phyloP scores from a whole-genome alignment of 768 basidiomycete species.

The Ramaria sp. region DNA sequence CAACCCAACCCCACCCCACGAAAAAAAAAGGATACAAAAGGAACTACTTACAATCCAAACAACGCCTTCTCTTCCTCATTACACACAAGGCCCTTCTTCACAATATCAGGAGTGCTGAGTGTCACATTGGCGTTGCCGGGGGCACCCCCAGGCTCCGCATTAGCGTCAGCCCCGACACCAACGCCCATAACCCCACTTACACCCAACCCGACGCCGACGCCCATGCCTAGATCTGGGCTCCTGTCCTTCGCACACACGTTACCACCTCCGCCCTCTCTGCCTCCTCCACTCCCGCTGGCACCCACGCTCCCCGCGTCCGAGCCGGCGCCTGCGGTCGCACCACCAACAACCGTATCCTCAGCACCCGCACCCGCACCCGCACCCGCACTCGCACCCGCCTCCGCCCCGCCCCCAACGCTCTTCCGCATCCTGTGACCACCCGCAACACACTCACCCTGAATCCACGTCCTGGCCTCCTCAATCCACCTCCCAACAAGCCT shows the following conservation, averaged over 20 bases:
- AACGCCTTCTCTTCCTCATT: neutral
- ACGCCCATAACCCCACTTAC: too few species aligned
- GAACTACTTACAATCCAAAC: neutral
- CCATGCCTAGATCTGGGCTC: too few species aligned
- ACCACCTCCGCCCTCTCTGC: too few species aligned
- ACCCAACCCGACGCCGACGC: too few species aligned
- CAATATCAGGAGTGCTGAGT: too few species aligned
- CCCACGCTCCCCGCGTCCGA: neutral
- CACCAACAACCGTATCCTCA: neutral
- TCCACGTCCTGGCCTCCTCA: neutral
- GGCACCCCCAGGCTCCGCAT: neutral
- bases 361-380: too few species aligned
- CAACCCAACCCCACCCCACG: neutral
- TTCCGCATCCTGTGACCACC: too few species aligned
- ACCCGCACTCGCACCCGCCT: too few species aligned
- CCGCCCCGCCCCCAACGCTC: neutral
- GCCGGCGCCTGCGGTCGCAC: neutral
- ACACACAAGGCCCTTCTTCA: neutral
- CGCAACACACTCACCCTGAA: neutral
- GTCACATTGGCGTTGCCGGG: neutral
- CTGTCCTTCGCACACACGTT: too few species aligned
- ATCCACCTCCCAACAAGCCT: neutral
- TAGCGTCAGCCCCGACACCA: neutral
- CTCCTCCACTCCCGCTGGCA: neutral
- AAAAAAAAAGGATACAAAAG: neutral